These are phyloP conservation scores for Ceratobasidium sp. DNA, from an alignment of 1,284 basidiomycete genomes.

Conservation along the genomic window DNA sequence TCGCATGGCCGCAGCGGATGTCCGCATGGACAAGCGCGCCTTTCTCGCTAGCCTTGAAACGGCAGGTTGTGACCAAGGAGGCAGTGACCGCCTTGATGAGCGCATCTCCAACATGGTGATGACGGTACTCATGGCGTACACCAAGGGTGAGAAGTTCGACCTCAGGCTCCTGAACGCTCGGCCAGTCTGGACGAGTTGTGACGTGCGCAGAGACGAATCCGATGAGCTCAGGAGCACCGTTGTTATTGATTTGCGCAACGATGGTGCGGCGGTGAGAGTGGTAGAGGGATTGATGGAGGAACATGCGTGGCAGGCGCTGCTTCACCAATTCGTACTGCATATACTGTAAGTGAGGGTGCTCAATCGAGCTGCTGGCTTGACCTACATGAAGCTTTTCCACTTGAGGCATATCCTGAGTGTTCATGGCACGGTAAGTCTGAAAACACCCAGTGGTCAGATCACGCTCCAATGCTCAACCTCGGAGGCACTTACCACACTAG, in stretches of 20 bases:
- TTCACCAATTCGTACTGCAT: slow-evolving; percentile 21
- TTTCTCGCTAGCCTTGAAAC: slow-evolving; percentile 18
- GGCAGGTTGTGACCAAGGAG: slow-evolving; percentile 27
- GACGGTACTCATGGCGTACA: slow-evolving; percentile 32
- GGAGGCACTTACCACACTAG: slow-evolving; percentile 14
- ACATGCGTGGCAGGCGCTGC: slow-evolving; percentile 27
- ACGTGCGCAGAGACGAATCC: slow-evolving; percentile 32
- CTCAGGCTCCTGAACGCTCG: slow-evolving; percentile 23
- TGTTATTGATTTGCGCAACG: background rate
- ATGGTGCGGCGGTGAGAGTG: slow-evolving; percentile 33
- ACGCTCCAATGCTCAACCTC: background rate
- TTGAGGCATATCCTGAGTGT: slow-evolving; percentile 26
- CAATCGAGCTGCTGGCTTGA: slow-evolving; percentile 11
- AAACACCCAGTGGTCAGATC: background rate
- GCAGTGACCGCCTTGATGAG: slow-evolving; percentile 26
- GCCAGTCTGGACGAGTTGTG: slow-evolving; percentile 32
- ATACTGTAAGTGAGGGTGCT: background rate
- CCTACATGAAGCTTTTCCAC: slow-evolving; percentile 33
- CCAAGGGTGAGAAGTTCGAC: slow-evolving; percentile 31
- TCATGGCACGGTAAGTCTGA: slow-evolving; percentile 34
- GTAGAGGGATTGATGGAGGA: slow-evolving; percentile 36
- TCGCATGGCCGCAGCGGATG: slow-evolving; percentile 26
- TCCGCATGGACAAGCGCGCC: slow-evolving; percentile 30
- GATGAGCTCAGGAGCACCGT: background rate
- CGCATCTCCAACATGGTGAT: slow-evolving; percentile 15